phyloP scores from a whole-genome alignment of 1,284 basidiomycete species.

The Microbotryum scabiosae region DNA sequence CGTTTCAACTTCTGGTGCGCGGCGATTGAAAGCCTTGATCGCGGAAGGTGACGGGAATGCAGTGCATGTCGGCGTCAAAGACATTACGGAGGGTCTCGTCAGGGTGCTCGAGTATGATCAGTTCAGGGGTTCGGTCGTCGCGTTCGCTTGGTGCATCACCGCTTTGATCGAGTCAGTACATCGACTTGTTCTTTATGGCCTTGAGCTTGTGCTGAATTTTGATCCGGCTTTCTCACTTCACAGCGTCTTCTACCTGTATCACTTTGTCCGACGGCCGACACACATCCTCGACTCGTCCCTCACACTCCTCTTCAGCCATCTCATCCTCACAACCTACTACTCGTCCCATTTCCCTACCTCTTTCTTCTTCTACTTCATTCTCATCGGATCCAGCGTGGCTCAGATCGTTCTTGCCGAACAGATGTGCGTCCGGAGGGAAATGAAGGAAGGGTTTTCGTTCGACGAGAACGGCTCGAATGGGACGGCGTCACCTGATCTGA shows the following conservation, averaged over 20 bases:
- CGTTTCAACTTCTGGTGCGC: neutral
- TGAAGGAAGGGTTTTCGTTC: slow-evolving; percentile 63
- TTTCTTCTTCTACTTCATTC: slow-evolving; percentile 77
- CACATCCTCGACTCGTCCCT: slow-evolving; percentile 89
- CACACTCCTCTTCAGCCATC: slow-evolving; percentile 80
- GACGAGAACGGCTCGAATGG: neutral
- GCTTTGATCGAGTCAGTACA: slow-evolving; percentile 65
- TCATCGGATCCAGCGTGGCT: slow-evolving; percentile 59
- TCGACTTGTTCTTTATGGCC: neutral
- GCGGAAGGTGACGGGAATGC: neutral
- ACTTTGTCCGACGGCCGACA: slow-evolving; percentile 78
- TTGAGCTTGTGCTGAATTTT: neutral
- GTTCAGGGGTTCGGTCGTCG: slow-evolving; percentile 76
- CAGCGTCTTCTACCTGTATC: slow-evolving; percentile 80
- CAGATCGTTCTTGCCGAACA: slow-evolving; percentile 81
- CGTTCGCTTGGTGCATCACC: slow-evolving; percentile 68
- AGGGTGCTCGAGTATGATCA: slow-evolving; percentile 38
- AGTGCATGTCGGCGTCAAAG: neutral
- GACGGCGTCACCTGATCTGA: too few species aligned
- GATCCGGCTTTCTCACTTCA: neutral
- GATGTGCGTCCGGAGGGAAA: slow-evolving; percentile 79
- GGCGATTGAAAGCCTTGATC: neutral
- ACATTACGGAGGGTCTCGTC: slow-evolving; percentile 10
- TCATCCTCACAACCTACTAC: slow-evolving; percentile 87
- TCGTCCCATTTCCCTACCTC: slow-evolving; percentile 76